Evolutionary conservation across 1,139 yeast genomes (phyloP), one percentile per base, ranked within the genome.

Genomic region (Geotrichum aggregatum): DNA sequence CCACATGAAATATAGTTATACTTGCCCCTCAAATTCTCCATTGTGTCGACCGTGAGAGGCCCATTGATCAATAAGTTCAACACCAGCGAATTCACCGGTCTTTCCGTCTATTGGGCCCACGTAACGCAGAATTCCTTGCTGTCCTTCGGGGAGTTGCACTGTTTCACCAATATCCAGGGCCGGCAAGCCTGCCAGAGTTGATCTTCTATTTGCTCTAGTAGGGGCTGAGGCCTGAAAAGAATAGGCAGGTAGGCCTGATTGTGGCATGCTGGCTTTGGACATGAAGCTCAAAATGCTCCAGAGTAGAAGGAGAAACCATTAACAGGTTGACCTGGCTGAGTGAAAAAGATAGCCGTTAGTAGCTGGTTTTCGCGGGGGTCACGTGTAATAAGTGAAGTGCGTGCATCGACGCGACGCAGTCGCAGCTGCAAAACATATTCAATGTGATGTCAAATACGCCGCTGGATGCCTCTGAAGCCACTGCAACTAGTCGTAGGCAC

Each of bases 1-100:
- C n/a, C 35, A 11, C n/a, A 31, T 31, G 13, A 35, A 35, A 5
- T 14, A 16, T 3, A 26, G 7, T 21, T 8, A 14, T 22, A 45
- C 52, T 44, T 33, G 34, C 19, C 68, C 94, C 44, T 80, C 76
- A 45, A 80, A 78, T 26, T 75, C 72, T 5, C 98, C 98, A 59
- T 80, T 77, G 64, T 92, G 88, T 65, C 87, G 85, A 10, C 98
- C 98, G 45, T 80, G 73, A 2, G 63, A 63, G 1, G 76, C 71
- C 16, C 84, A 82, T 3, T 84, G 79, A 1, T 87, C 91, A 10
- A 77, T 63, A 44, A 92, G 72, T 65, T 92, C 97, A 3, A 92
- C 76, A 0, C 98, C 98, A 3, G 91, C 96, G 71, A 84, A 92
- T 13, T 75, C 72, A 0, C 96, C 96, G 4, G 71, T 68, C 62